Evolutionary conservation across 768 basidiomycete species (phyloP).

Genomic region (Trametes punicea): DNA sequence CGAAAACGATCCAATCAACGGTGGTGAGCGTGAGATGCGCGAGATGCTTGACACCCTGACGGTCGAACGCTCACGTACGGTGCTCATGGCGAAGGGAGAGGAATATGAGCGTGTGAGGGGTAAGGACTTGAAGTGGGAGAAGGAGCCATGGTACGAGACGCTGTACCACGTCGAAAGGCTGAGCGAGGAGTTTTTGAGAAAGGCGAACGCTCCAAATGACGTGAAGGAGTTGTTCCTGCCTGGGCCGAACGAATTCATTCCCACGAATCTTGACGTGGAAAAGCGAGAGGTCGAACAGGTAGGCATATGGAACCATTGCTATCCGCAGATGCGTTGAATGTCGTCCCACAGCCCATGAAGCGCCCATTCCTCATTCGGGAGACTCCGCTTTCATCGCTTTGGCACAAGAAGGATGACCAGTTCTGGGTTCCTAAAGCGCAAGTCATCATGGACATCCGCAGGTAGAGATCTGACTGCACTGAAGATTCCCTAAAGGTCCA

Average conservation of each 20-base stretch:
- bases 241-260: constrained; percentile 86
- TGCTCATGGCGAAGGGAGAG: constrained; percentile 76
- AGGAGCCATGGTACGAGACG: constrained; percentile 93
- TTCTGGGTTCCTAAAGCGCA: constrained; percentile 95
- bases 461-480: constrained; percentile 39
- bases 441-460: constrained; percentile 71
- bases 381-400: constrained; percentile 68
- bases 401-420: constrained; percentile 96
- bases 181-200: constrained; percentile 56
- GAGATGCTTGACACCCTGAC: constrained; percentile 59
- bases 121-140: constrained; percentile 51
- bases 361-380: constrained; percentile 76
- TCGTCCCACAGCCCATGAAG: constrained; percentile 73
- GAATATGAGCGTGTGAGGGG: constrained; percentile 51
- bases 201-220: constrained; percentile 63
- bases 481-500: background rate
- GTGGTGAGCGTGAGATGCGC: constrained; percentile 45
- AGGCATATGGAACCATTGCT: constrained; percentile 14
- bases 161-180: constrained; percentile 74
- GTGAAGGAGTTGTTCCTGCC: constrained; percentile 75
- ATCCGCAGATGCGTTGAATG: background rate
- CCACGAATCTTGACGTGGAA: constrained; percentile 78
- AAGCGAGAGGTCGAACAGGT: constrained; percentile 69
- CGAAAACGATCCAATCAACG: constrained; percentile 31
- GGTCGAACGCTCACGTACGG: constrained; percentile 59